Evolutionary conservation across 148 eudicot species (phyloP).

Genomic region (Pharnaceum exiguum): DNA sequence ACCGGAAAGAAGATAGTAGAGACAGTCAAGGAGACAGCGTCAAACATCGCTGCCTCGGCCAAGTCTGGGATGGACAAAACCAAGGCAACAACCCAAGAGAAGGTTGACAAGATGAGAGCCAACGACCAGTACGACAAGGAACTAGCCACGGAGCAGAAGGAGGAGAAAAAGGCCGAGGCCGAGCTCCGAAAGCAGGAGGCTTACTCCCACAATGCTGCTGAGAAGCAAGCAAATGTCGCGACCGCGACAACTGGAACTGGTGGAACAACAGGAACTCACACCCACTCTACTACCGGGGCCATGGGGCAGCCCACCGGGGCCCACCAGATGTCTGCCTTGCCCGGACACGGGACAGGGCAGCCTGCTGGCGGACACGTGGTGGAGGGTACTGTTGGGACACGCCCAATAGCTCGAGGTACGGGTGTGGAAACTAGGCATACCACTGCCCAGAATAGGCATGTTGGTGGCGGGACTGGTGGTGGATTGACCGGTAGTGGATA

Average conservation of each 20-base stretch:
- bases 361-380: slow-evolving; percentile 34
- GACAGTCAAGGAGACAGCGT: slow-evolving; percentile 53
- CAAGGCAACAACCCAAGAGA: slow-evolving; percentile 52
- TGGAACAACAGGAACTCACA: not conserved
- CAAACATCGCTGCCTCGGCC: slow-evolving; percentile 56
- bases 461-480: slow-evolving; percentile 20
- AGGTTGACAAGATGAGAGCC: slow-evolving; percentile 35
- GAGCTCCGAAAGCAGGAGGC: slow-evolving; percentile 48
- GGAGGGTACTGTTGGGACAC: slow-evolving; percentile 14
- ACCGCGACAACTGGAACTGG: no score
- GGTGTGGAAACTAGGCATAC: slow-evolving; percentile 7
- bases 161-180: slow-evolving; percentile 39
- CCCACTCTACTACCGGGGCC: slow-evolving; percentile 31
- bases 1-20: slow-evolving; percentile 49
- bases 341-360: slow-evolving; percentile 56
- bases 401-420: slow-evolving; percentile 9
- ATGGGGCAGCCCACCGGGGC: slow-evolving; percentile 22
- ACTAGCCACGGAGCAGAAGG: slow-evolving; percentile 45
- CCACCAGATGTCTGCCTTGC: slow-evolving; percentile 54
- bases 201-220: slow-evolving; percentile 34
- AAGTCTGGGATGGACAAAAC: slow-evolving; percentile 61
- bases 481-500: slow-evolving; percentile 26
- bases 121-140: slow-evolving; percentile 40
- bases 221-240: slow-evolving; percentile 18
- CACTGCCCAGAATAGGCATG: slow-evolving; percentile 20